Evolutionary conservation across 306 rosid genomes (phyloP).

Genomic region (Pyrus bretschneideri): DNA sequence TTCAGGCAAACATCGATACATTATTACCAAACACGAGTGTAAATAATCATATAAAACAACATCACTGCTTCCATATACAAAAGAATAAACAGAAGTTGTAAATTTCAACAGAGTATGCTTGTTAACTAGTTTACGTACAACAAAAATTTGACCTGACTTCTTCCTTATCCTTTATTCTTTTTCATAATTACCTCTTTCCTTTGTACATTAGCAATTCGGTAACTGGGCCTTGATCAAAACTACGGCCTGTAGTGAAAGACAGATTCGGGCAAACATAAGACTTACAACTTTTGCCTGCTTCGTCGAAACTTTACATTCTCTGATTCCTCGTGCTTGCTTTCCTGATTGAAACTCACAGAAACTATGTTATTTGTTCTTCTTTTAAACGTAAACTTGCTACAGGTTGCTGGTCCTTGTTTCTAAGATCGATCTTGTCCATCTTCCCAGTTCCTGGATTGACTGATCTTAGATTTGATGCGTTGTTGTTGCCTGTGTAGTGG

Average conservation of each 20-base stretch:
- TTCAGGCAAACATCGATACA: background rate
- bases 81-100: slow-evolving; percentile 31
- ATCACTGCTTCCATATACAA: slow-evolving; percentile 41
- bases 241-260: slow-evolving; percentile 29
- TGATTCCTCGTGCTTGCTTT: background rate
- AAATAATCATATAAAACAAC: slow-evolving; percentile 19
- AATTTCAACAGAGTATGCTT: slow-evolving; percentile 12
- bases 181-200: background rate
- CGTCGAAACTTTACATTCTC: slow-evolving; percentile 1
- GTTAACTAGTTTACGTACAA: slow-evolving; percentile 24
- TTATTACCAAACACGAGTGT: background rate
- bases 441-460: slow-evolving; percentile 28
- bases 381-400: slow-evolving; percentile 53
- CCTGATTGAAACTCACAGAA: slow-evolving; percentile 3
- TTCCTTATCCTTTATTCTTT: background rate
- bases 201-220: slow-evolving; percentile 14
- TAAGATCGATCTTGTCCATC: slow-evolving; percentile 21
- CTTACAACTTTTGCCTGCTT: slow-evolving; percentile 20
- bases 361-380: slow-evolving; percentile 61
- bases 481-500: slow-evolving; percentile 49
- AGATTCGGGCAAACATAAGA: slow-evolving; percentile 9
- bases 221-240: slow-evolving; percentile 35
- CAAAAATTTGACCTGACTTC: slow-evolving; percentile 6
- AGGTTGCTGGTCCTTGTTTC: slow-evolving; percentile 38
- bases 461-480: slow-evolving; percentile 33